Conservation (phyloP, 768 basidiomycete genomes). For the Strobilomyces dryophilus region DNA sequence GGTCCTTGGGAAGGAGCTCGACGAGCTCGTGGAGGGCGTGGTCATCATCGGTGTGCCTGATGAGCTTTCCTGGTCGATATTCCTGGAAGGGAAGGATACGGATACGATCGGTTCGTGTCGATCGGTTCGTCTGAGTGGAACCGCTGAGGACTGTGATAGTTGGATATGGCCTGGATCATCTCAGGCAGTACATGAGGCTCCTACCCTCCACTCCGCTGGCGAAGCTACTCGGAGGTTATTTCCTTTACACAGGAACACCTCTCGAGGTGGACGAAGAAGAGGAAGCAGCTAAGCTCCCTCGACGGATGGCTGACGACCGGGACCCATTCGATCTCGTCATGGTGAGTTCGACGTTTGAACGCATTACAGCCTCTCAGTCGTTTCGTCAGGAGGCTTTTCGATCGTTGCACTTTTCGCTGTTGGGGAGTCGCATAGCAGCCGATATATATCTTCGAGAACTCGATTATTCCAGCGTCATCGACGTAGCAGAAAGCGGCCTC, state of each 20-base stretch:
- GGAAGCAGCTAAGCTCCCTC: slow-evolving; percentile 8
- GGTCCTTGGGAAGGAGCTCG: slow-evolving; percentile 54
- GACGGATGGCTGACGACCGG: slow-evolving; percentile 26
- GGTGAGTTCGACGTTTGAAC: slow-evolving; percentile 39
- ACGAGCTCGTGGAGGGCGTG: slow-evolving; percentile 68
- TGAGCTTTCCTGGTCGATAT: slow-evolving; percentile 77
- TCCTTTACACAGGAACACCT: slow-evolving; percentile 52
- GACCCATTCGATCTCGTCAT: slow-evolving; percentile 60
- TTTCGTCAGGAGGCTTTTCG: slow-evolving; percentile 50
- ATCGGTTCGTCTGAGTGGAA: not conserved
- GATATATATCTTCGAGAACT: slow-evolving; percentile 62
- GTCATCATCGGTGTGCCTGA: slow-evolving; percentile 74
- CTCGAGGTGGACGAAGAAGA: slow-evolving; percentile 37
- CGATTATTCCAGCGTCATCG: slow-evolving; percentile 73
- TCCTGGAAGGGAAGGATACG: slow-evolving; percentile 70
- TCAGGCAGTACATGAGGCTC: slow-evolving; percentile 58
- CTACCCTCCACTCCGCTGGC: slow-evolving; percentile 62
- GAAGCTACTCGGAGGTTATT: slow-evolving; percentile 60
- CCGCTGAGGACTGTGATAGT: slow-evolving; percentile 36
- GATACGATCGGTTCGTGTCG: slow-evolving; percentile 57
- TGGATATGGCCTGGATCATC: slow-evolving; percentile 51
- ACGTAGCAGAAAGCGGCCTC: slow-evolving; percentile 68
- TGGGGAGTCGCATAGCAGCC: slow-evolving; percentile 63
- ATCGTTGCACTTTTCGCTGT: slow-evolving; percentile 48
- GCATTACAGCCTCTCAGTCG: slow-evolving; percentile 3